Percentiles rank a stretch among this genome's conserved stretches.
Conservation (phyloP, 108 stramenopile species). For the Cyclotella sp. region DNA sequence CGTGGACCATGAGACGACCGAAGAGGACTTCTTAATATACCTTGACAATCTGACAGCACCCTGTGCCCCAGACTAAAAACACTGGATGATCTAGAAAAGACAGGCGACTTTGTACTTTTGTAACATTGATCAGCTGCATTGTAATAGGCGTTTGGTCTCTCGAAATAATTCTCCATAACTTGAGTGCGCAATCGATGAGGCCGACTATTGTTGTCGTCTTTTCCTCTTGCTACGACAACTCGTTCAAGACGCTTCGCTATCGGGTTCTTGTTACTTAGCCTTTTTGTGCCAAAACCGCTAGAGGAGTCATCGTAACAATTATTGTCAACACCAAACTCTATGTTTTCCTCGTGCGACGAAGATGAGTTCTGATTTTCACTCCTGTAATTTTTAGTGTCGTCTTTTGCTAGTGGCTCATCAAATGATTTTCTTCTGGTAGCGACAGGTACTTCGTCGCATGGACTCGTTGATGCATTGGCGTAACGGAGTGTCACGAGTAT, state of each 20-base stretch:
- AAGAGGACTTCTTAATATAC: too few relatives aligned
- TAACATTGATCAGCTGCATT: not conserved
- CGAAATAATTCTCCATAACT: constrained; percentile 1
- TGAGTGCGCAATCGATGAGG: not conserved
- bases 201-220: not conserved
- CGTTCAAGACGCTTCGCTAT: not conserved
- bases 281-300: too few relatives aligned
- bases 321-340: too few relatives aligned
- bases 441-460: not conserved
- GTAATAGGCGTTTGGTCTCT: not conserved
- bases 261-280: too few relatives aligned
- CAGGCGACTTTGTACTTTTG: too few relatives aligned
- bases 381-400: not conserved
- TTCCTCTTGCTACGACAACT: not conserved
- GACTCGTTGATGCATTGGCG: constrained; percentile 18
- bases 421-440: not conserved
- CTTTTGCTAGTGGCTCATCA: not conserved
- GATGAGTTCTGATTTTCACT: too few relatives aligned
- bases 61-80: too few relatives aligned
- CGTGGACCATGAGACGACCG: too few relatives aligned
- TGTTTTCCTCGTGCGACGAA: too few relatives aligned
- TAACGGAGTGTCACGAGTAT: constrained; percentile 4
- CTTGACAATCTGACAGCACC: too few relatives aligned
- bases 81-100: too few relatives aligned
- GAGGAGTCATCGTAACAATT: too few relatives aligned